Base-by-base conservation (phyloP, 208 protist genomes). In the Acanthamoeba rhysodes region DNA sequence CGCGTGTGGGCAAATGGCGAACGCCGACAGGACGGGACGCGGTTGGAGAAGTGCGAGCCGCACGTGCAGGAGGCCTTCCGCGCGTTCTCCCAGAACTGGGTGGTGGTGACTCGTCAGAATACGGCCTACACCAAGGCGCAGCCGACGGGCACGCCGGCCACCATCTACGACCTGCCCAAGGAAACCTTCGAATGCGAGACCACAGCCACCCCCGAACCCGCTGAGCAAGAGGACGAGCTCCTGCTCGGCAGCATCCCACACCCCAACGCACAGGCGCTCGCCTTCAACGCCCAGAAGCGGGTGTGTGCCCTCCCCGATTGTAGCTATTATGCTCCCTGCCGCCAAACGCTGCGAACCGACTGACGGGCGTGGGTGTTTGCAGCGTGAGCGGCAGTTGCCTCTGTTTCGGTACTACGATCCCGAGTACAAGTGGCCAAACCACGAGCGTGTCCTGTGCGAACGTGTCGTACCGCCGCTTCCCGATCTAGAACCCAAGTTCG, bases 361-460 rank as follows among this genome's bases (percentile, higher is more conserved):
- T 41, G 37, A 41, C 37, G 37, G 37, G 37, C 37, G 37, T 57
- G 53, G 53, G 53, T 57, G 48, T 76, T 5, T n/a, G n/a, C 57
- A 95, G 91, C 37, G 91, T 12, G 48, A 80, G 34, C 29, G 37
- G 9, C 41, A 72, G 29, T 22, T 95, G n/a, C 29, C 68, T 12
- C 27, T 95, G 14, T 95, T 95, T 37, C 66, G 74, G n/a, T 95
- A 87, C 48, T 95, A 95, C 41, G 91, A 95, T 50, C 70, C 91
- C 16, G 91, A 85, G 29, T 95, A 87, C 53, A 85, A 95, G 50
- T 95, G 91, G 91, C 91, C 91, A 22, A 85, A 95, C 16, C 91
- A 95, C 74, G 91, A 95, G 27, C 66, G 74, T 5, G 41, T 70
- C 10, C 29, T 95, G 18, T 95, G 91, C 53, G 91, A 95, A 50